These are phyloP conservation scores for Ganoderma lucidum DNA, from an alignment of 1,284 basidiomycete genomes.

Conservation along the genomic window DNA sequence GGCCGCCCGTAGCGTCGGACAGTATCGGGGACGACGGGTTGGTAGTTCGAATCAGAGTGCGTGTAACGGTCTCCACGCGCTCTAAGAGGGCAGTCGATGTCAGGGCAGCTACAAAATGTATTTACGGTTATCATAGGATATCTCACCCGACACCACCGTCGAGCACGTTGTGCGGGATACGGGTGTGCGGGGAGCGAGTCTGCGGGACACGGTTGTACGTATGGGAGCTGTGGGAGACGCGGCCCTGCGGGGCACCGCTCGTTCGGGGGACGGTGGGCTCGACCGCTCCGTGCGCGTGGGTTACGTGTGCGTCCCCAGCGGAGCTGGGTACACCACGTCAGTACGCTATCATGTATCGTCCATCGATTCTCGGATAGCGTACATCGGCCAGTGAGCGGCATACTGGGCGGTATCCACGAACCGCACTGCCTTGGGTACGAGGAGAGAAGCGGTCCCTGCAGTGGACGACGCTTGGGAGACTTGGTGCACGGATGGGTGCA, in stretches of 20 bases:
- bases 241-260: too few species aligned
- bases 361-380: too few species aligned
- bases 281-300: too few species aligned
- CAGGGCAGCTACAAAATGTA: background rate
- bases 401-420: background rate
- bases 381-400: too few species aligned
- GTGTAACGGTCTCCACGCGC: background rate
- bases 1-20: background rate
- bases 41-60: background rate
- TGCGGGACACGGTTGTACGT: background rate
- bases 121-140: background rate
- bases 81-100: background rate
- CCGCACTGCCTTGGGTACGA: background rate
- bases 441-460: background rate
- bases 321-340: too few species aligned
- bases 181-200: background rate
- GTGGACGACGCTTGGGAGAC: background rate
- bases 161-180: background rate
- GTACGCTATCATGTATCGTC: too few species aligned
- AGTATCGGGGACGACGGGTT: background rate
- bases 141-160: constrained; percentile 3
- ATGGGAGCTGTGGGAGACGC: background rate
- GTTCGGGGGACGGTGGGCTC: too few species aligned
- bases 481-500: background rate
- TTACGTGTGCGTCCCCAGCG: too few species aligned